These are phyloP conservation scores for Cardamine resedifolia DNA, from an alignment of 345 rosid genomes.

Conservation along the genomic window DNA sequence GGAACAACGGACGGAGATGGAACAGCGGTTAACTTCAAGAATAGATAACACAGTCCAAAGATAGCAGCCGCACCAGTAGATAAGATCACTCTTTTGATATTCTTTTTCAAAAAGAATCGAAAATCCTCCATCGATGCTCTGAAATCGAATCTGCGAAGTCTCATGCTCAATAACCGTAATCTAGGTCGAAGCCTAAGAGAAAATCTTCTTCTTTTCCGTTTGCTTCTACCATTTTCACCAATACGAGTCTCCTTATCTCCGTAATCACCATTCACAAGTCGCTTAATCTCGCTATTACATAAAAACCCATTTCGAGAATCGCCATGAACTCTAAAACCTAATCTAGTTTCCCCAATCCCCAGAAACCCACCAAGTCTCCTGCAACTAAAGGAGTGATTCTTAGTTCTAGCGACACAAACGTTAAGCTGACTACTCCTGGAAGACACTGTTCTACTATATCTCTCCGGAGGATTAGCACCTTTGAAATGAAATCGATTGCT, in stretches of 20 bases:
- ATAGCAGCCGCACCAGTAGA: conserved; percentile 49
- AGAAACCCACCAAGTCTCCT: conserved; percentile 43
- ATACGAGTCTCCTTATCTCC: conserved; percentile 39
- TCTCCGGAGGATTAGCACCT: conserved; percentile 32
- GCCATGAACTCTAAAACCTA: conserved; percentile 38
- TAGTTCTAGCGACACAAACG: conserved; percentile 36
- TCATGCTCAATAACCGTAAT: conserved; percentile 52
- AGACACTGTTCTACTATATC: conserved; percentile 34
- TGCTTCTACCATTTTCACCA: conserved; percentile 35
- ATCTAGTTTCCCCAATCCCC: conserved; percentile 31
- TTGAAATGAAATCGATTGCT: conserved; percentile 46
- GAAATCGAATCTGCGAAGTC: conserved; percentile 53
- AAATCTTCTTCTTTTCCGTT: conserved; percentile 40
- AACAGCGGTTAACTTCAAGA: conserved; percentile 67
- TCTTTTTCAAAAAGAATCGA: conserved; percentile 52
- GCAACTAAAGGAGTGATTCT: conserved; percentile 37
- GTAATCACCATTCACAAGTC: conserved; percentile 36
- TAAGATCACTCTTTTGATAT: conserved; percentile 52
- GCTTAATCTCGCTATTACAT: conserved; percentile 47
- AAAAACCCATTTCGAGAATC: conserved; percentile 41
- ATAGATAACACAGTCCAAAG: conserved; percentile 63
- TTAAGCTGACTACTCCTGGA: conserved; percentile 27
- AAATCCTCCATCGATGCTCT: conserved; percentile 54
- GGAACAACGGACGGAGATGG: conserved; percentile 78
- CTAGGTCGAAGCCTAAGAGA: conserved; percentile 70